phyloP scores from a whole-genome alignment of 225 moss, liverwort and hornwort genomes.

The Pseudisothecium myosuroides region DNA sequence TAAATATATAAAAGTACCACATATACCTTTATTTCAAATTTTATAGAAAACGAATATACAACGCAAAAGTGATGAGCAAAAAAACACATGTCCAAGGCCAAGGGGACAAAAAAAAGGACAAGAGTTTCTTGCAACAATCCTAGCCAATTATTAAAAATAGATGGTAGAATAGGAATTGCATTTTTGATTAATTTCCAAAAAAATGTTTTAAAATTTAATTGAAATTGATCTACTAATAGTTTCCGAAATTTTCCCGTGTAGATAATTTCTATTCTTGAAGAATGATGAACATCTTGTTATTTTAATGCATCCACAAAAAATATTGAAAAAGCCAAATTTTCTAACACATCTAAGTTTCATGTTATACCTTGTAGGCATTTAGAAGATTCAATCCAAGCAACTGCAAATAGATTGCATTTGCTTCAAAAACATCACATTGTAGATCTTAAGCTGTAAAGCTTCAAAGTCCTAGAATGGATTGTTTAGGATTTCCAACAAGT shows the following conservation, averaged over 20 bases:
- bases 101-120: too few relatives aligned
- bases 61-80: too few relatives aligned
- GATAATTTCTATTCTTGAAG: background rate
- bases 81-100: too few relatives aligned
- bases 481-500: background rate
- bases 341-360: background rate
- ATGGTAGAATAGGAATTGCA: background rate
- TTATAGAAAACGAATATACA: too few relatives aligned
- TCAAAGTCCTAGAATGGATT: background rate
- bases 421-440: background rate
- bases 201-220: background rate
- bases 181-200: background rate
- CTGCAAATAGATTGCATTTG: background rate
- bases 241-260: fast-evolving
- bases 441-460: background rate
- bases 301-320: background rate
- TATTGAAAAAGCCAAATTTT: background rate
- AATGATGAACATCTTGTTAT: background rate
- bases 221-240: background rate
- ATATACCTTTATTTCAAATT: too few relatives aligned
- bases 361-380: background rate
- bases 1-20: too few relatives aligned
- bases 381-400: background rate
- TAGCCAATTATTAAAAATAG: background rate
- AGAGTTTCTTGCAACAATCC: too few relatives aligned